Base-by-base conservation (phyloP, 495 filamentous ascomycete species). In the Trichodelitschia bisporula region DNA sequence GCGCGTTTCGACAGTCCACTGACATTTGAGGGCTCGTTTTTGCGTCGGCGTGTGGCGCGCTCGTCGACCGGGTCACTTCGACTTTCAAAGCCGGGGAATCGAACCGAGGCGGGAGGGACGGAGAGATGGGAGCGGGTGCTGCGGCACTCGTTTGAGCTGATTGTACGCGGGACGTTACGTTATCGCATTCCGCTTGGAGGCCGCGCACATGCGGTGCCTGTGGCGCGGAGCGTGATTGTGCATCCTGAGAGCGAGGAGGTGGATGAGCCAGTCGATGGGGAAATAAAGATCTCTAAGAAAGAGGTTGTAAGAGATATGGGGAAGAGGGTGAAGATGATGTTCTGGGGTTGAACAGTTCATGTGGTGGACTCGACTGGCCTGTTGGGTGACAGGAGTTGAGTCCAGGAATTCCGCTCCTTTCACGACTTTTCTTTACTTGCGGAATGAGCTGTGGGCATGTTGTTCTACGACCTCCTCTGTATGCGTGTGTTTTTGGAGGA, bases 71-170 rank as follows among this genome's bases (percentile, higher is more conserved):
- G 84, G 19, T 77, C 86, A 42, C 61, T 95, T 3, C 71, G 82
- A 4, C 56, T 97, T 5, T 46, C 59, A 10, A 67, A 71, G 21
- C 86, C 86, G 0, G 89, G 86, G 9, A 97, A 95, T 45, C 69
- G 69, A 35, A 97, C 89, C 0, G 72, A 77, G 41, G 65, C 72
- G 31, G 74, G 77, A 15, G 86, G 86, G 12, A 73, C 68, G 0
- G 77, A 79, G 47, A 66, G 84, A 31, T 97, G 86, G 86, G 82
- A 93, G 47, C 62, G 66, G 26, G 80, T 95, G 17, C 52, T 95
- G 17, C 61, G 83, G 41, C 71, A 93, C 51, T 75, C 82, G 19
- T 97, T 95, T 37, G 77, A 89, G 34, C 56, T 97, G 31, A 79
- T 92, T 35, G 67, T 95, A 18, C 68, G 82, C 30, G 86, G 86